Evolutionary conservation across 768 basidiomycete genomes (phyloP).

Genomic region (Russula vinacea): DNA sequence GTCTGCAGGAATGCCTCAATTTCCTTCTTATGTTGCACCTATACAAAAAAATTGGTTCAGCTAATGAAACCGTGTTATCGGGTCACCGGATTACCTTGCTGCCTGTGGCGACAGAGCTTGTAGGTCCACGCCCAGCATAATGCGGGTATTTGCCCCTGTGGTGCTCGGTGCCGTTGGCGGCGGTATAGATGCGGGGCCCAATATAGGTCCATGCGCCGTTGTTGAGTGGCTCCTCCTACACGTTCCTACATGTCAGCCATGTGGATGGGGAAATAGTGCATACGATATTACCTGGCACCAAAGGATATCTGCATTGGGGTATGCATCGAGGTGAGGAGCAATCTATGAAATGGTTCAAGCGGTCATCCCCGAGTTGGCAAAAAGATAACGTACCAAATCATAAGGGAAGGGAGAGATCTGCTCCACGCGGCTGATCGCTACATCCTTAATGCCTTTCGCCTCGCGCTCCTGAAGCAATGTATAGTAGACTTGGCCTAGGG

Average conservation of each 20-base stretch:
- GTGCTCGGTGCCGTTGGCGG: constrained; percentile 84
- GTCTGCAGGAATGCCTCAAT: constrained; percentile 67
- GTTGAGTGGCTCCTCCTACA: constrained; percentile 90
- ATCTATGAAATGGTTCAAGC: constrained; percentile 46
- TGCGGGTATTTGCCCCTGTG: constrained; percentile 88
- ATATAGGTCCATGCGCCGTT: constrained; percentile 98
- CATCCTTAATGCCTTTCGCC: constrained; percentile 83
- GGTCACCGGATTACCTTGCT: constrained; percentile 59
- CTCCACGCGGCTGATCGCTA: constrained; percentile 92
- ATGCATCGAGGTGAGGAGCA: constrained; percentile 91
- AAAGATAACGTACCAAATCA: constrained; percentile 61
- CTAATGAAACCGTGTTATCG: constrained; percentile 5
- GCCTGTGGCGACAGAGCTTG: constrained; percentile 88
- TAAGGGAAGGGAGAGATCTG: constrained; percentile 98
- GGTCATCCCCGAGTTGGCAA: background rate
- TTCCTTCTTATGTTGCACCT: constrained; percentile 89
- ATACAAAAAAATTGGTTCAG: background rate
- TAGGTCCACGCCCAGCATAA: constrained; percentile 91
- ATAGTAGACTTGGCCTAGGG: constrained; percentile 87
- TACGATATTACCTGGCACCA: constrained; percentile 77
- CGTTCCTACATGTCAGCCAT: constrained; percentile 12
- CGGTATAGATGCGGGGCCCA: constrained; percentile 89
- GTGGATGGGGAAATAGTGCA: background rate
- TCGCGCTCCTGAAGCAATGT: constrained; percentile 87
- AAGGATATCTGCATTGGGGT: constrained; percentile 88